A percentile compares a stretch with the other conserved stretches of the same genome.
Conservation (phyloP, 1,284 basidiomycete species). For the Trametes hirsuta region DNA sequence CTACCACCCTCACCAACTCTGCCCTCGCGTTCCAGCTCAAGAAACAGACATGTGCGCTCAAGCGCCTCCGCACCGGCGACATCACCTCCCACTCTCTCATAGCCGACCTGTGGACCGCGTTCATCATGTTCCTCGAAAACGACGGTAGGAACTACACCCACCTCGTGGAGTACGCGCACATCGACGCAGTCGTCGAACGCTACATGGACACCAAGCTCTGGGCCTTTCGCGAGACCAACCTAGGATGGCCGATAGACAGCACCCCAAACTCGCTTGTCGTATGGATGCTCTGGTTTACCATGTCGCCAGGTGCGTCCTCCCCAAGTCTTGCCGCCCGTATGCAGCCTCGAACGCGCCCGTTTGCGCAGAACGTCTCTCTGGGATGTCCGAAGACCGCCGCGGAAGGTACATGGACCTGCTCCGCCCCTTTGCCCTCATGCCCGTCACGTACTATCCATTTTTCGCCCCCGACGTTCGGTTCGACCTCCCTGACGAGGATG, state of each 20-base stretch:
- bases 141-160: constrained; percentile 73
- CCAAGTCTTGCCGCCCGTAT: constrained; percentile 2
- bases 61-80: constrained; percentile 43
- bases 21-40: constrained; percentile 54
- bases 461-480: constrained; percentile 65
- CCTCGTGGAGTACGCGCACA: constrained; percentile 52
- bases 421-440: constrained; percentile 56
- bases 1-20: constrained; percentile 39
- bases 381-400: constrained; percentile 43
- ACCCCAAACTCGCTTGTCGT: constrained; percentile 53
- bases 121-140: constrained; percentile 74
- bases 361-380: constrained; percentile 48
- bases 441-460: constrained; percentile 54
- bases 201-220: constrained; percentile 51
- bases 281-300: constrained; percentile 68
- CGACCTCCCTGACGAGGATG: constrained; percentile 47
- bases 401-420: constrained; percentile 52
- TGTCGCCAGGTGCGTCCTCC: constrained; percentile 46
- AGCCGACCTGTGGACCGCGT: constrained; percentile 57
- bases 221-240: constrained; percentile 42
- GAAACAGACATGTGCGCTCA: constrained; percentile 45
- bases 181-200: constrained; percentile 48
- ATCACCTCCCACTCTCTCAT: constrained; percentile 38
- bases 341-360: neutral
- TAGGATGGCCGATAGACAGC: constrained; percentile 61